Evolutionary conservation across 768 basidiomycete species (phyloP).

Genomic region (Trametes sanguinea): DNA sequence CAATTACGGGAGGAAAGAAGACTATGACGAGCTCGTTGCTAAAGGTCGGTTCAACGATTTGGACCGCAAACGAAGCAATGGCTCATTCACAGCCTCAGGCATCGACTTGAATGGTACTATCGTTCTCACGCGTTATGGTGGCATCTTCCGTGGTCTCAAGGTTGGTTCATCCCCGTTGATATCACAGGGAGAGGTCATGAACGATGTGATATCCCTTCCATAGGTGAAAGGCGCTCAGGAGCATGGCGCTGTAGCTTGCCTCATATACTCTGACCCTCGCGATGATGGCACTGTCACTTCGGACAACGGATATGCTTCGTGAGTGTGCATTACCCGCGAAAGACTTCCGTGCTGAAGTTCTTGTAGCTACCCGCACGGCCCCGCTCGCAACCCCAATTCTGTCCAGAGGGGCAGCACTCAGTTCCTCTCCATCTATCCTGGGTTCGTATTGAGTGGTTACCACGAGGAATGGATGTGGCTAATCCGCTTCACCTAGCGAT

Average conservation of each 20-base stretch:
- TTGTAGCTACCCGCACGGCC: constrained; percentile 73
- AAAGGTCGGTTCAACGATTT: constrained; percentile 28
- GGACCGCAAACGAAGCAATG: neutral
- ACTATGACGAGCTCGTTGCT: constrained; percentile 65
- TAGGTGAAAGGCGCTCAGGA: constrained; percentile 85
- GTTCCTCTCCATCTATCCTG: constrained; percentile 59
- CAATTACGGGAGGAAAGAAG: constrained; percentile 76
- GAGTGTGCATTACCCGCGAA: constrained; percentile 14
- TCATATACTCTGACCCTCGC: constrained; percentile 85
- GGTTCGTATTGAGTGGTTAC: constrained; percentile 26
- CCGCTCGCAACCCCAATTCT: constrained; percentile 81
- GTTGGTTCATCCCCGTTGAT: constrained; percentile 35
- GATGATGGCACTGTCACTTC: constrained; percentile 82
- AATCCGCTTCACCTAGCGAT: constrained; percentile 40
- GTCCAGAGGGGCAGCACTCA: constrained; percentile 88
- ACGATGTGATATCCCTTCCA: neutral
- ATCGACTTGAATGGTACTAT: constrained; percentile 77
- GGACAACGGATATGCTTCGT: constrained; percentile 72
- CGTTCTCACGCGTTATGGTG: constrained; percentile 76
- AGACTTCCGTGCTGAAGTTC: too few relatives aligned
- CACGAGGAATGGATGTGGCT: neutral
- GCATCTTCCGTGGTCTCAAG: constrained; percentile 84
- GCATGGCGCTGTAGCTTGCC: constrained; percentile 70
- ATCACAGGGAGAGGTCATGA: neutral
- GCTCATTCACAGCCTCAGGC: constrained; percentile 40